Percentiles rank a stretch among this genome's conserved stretches.
phyloP scores from a whole-genome alignment of 2,329 filamentous ascomycete genomes.

The Botrytis galanthina region DNA sequence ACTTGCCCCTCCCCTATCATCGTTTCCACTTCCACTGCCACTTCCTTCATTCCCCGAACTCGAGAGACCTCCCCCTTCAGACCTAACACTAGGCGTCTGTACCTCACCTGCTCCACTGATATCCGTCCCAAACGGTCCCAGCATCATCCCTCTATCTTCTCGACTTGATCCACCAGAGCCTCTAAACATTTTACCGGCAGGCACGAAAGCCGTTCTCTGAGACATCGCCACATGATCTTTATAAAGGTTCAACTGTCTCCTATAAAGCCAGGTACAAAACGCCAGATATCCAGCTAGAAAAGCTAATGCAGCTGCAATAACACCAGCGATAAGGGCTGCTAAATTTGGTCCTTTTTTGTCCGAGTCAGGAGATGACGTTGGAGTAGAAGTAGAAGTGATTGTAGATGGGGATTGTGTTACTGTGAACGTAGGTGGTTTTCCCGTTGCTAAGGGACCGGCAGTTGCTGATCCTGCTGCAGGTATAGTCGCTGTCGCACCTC shows the following conservation, averaged over 20 bases:
- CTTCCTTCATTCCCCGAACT: constrained; percentile 6
- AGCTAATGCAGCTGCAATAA: constrained; percentile 65
- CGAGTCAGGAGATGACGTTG: constrained; percentile 27
- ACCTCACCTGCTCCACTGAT: constrained; percentile 18
- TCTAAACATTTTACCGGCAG: constrained; percentile 1
- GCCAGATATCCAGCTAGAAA: constrained; percentile 62
- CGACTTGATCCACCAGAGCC: background rate
- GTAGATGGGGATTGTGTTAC: constrained; percentile 56
- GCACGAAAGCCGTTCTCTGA: constrained; percentile 52
- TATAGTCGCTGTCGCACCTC: constrained; percentile 64
- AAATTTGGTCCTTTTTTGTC: constrained; percentile 35
- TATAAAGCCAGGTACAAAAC: constrained; percentile 72
- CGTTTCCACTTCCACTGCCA: constrained; percentile 12
- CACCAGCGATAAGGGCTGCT: constrained; percentile 48
- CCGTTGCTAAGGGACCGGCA: constrained; percentile 68
- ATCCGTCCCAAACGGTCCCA: constrained; percentile 35
- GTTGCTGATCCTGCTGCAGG: constrained; percentile 62
- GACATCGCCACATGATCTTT: constrained; percentile 65
- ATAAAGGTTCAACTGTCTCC: constrained; percentile 67
- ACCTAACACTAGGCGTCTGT: constrained; percentile 10
- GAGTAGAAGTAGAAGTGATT: constrained; percentile 46
- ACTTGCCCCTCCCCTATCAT: background rate
- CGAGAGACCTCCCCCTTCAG: background rate
- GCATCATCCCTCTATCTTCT: constrained; percentile 19
- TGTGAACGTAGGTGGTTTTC: constrained; percentile 67